A percentile compares a stretch with the other conserved stretches of the same genome.
Conservation (phyloP, 2,329 filamentous ascomycete genomes). For the Onygenales sp. region DNA sequence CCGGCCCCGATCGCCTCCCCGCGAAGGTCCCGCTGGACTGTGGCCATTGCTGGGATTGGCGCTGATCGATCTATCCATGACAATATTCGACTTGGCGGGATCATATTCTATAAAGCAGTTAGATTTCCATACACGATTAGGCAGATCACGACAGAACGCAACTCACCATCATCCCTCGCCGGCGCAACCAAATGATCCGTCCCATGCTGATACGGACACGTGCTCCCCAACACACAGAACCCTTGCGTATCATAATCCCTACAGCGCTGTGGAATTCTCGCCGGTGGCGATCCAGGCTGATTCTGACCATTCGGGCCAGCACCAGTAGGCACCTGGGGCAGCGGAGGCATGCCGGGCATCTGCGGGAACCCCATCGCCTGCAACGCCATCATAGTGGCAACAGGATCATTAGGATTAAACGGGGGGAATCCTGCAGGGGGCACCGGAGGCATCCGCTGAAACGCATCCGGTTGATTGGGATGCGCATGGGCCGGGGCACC, state of each 20-base stretch:
- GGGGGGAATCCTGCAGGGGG: conserved; percentile 37
- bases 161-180: conserved; percentile 28
- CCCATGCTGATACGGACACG: conserved; percentile 51
- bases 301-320: neutral
- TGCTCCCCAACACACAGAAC: conserved; percentile 46
- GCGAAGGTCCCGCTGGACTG: conserved; percentile 2
- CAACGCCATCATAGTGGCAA: conserved; percentile 45
- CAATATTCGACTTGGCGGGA: conserved; percentile 40
- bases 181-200: conserved; percentile 33
- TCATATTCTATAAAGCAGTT: conserved; percentile 39
- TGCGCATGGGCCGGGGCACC: neutral
- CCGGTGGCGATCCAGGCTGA: conserved; percentile 21
- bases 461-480: conserved; percentile 18
- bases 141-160: neutral
- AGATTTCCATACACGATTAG: neutral
- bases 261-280: conserved; percentile 37
- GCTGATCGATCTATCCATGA: conserved; percentile 17
- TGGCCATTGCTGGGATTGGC: conserved; percentile 15
- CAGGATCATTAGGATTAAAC: conserved; percentile 47
- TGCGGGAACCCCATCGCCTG: conserved; percentile 43
- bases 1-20: conserved; percentile 12
- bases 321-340: conserved; percentile 22
- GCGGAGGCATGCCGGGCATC: conserved; percentile 37
- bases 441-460: conserved; percentile 30
- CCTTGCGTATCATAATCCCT: conserved; percentile 51